A percentile compares a stretch with the other conserved stretches of the same genome.
Evolutionary conservation across 2,329 filamentous ascomycete genomes (phyloP).

Genomic region (Pseudocercospora crystallina): DNA sequence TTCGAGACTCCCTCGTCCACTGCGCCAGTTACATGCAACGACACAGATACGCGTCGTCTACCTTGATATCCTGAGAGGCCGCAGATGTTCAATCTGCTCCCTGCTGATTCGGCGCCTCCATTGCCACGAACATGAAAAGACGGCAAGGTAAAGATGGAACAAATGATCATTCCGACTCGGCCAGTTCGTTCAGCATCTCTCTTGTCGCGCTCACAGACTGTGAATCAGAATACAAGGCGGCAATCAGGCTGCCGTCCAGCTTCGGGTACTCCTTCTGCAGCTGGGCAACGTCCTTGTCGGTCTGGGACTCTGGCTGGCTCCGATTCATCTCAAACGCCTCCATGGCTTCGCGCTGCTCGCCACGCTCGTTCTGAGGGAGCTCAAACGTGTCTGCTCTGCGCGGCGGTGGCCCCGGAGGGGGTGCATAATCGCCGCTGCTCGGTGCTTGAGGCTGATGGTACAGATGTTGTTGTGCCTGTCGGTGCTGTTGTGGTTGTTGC

Average conservation of each 20-base stretch:
- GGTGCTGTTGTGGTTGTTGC: constrained; percentile 10
- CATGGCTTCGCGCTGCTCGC: constrained; percentile 39
- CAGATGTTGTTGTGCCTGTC: constrained; percentile 4
- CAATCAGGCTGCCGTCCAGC: constrained; percentile 47
- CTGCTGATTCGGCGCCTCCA: too few relatives aligned
- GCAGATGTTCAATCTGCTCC: too few relatives aligned
- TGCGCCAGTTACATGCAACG: too few relatives aligned
- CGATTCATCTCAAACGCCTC: constrained; percentile 48
- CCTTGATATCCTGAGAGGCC: too few relatives aligned
- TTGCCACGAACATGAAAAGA: too few relatives aligned
- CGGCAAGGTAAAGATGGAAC: too few relatives aligned
- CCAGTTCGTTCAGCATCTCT: constrained; percentile 46
- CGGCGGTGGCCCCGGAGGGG: constrained; percentile 21
- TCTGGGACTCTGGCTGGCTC: constrained; percentile 35
- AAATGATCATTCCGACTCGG: constrained; percentile 3
- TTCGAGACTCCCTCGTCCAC: too few relatives aligned
- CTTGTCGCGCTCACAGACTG: constrained; percentile 43
- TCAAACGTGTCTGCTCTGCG: constrained; percentile 29
- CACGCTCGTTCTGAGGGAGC: constrained; percentile 40
- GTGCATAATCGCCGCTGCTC: constrained; percentile 3
- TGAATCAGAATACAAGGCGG: constrained; percentile 46
- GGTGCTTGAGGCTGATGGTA: constrained; percentile 5
- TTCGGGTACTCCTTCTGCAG: constrained; percentile 45
- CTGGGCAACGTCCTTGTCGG: constrained; percentile 43
- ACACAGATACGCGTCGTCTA: too few relatives aligned